Base-by-base conservation (phyloP, 2,329 filamentous ascomycete genomes). In the Elsinoe fawcettii region DNA sequence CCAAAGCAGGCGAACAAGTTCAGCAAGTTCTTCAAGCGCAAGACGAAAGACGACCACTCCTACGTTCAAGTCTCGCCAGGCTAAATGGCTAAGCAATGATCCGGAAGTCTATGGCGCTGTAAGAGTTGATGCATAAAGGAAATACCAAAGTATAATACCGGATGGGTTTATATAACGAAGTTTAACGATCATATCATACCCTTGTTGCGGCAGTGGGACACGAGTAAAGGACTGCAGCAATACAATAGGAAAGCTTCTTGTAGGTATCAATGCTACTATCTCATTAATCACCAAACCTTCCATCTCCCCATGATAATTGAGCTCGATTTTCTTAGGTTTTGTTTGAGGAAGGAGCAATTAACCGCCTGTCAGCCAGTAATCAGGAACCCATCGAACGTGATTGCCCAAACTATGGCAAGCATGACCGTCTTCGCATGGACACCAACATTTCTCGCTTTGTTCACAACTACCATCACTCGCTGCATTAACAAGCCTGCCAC, bases 1-100 rank as follows among this genome's bases (percentile, higher is more conserved):
- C 44, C 44, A 39, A 53, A 53, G 12, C 7, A n/a, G 18, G 18
- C n/a, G 7, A 53, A 53, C 25, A 56, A 46, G 23, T 46, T 56
- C 18, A 46, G 54, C 39, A 56, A 56, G 37, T 37, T 56, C 18
- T 56, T 56, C 41, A 56, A 56, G 30, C 39, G 54, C 14, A 56
- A 56, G 36, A 14, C 43, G 5, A 56, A 56, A 20, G 54, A 56
- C n/a, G 23, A 47, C 11, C 41, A 43, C 16, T 49, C 54, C 9
- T 56, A 37, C 30, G 41, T 56, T 32, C 37, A 46, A 20, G 54
- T 56, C 18, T 56, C 54, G 4, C 54, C 54, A 5, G 41, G 22
- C 14, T 56, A 27, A 56, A 14, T n/a, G 20, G n/a, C 14, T n/a
- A 30, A 9, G 27, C 5, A 9, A 30, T 30, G 27, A 30, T 30